These are phyloP conservation scores for Xylaria sp. DNA, from an alignment of 2,329 filamentous ascomycete genomes.

Conservation along the genomic window DNA sequence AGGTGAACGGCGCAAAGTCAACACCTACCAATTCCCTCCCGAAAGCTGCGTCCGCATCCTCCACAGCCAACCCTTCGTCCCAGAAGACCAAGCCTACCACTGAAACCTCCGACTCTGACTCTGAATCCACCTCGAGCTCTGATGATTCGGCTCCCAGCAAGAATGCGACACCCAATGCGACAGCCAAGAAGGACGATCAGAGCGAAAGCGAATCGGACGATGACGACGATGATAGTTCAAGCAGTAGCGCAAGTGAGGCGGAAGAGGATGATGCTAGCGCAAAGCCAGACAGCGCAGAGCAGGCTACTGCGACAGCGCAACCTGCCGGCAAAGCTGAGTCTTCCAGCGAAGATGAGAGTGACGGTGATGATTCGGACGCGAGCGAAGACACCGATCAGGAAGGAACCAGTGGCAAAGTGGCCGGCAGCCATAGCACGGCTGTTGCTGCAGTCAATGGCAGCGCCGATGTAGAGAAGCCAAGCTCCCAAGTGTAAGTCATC, in stretches of 20 bases:
- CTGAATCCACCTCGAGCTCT: constrained; percentile 21
- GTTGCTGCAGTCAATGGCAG: constrained; percentile 26
- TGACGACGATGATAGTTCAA: constrained; percentile 34
- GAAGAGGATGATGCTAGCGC: constrained; percentile 20
- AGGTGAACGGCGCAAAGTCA: constrained; percentile 24
- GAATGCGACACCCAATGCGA: constrained; percentile 23
- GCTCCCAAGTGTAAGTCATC: constrained; percentile 29
- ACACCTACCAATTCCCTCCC: constrained; percentile 20
- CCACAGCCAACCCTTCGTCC: constrained; percentile 14
- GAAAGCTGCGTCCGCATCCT: constrained; percentile 22
- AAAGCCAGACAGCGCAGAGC: not conserved
- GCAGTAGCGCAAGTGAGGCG: constrained; percentile 37
- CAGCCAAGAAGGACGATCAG: constrained; percentile 28
- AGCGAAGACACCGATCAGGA: constrained; percentile 11
- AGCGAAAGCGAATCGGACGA: constrained; percentile 18
- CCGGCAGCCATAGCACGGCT: constrained; percentile 15
- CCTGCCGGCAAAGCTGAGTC: constrained; percentile 24
- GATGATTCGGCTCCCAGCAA: constrained; percentile 20
- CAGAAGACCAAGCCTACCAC: constrained; percentile 25
- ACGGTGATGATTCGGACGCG: constrained; percentile 6
- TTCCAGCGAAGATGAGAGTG: constrained; percentile 1
- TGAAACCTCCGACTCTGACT: constrained; percentile 25
- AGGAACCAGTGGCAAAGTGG: constrained; percentile 24
- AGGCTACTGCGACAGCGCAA: not conserved
- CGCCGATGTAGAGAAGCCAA: constrained; percentile 14